A percentile compares a stretch with the other conserved stretches of the same genome.
Evolutionary conservation across 2,329 filamentous ascomycete species (phyloP).

Genomic region (Cytospora mali): DNA sequence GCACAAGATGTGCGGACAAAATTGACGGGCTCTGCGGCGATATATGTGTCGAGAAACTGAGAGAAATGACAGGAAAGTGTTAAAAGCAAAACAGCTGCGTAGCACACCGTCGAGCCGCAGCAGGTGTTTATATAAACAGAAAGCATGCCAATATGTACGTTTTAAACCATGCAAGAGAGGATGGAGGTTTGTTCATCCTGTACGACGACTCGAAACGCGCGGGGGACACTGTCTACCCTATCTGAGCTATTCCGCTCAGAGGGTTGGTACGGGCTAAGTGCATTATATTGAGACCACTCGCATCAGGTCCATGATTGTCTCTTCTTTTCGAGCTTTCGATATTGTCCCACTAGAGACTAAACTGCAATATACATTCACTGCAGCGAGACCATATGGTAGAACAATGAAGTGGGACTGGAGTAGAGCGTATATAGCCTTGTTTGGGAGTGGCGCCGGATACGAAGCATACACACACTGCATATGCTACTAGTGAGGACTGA

Average conservation of each 20-base stretch:
- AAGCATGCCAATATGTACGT: slow-evolving; percentile 4
- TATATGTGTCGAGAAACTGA: slow-evolving; percentile 1
- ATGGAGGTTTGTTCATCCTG: slow-evolving; percentile 4
- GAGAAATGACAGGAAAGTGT: background rate
- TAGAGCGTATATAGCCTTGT: too few relatives aligned
- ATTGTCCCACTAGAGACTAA: background rate
- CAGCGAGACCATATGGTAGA: background rate
- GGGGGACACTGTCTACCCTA: slow-evolving; percentile 3
- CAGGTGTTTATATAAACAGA: too few relatives aligned
- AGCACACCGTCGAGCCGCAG: too few relatives aligned
- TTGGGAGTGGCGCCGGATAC: too few relatives aligned
- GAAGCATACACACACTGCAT: too few relatives aligned
- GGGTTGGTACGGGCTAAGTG: slow-evolving; percentile 4
- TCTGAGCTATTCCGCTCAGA: background rate
- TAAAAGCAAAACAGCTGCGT: too few relatives aligned
- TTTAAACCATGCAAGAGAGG: background rate
- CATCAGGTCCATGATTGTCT: background rate
- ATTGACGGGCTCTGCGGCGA: slow-evolving; percentile 1
- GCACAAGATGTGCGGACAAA: slow-evolving; percentile 1
- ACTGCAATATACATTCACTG: background rate
- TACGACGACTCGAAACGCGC: slow-evolving; percentile 5
- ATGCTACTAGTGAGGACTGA: too few relatives aligned
- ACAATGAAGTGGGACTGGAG: background rate
- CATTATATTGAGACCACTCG: background rate
- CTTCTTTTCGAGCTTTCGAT: slow-evolving; percentile 1